Evolutionary conservation across 495 filamentous ascomycete species (phyloP).

Genomic region (Penicillium mononematosum): DNA sequence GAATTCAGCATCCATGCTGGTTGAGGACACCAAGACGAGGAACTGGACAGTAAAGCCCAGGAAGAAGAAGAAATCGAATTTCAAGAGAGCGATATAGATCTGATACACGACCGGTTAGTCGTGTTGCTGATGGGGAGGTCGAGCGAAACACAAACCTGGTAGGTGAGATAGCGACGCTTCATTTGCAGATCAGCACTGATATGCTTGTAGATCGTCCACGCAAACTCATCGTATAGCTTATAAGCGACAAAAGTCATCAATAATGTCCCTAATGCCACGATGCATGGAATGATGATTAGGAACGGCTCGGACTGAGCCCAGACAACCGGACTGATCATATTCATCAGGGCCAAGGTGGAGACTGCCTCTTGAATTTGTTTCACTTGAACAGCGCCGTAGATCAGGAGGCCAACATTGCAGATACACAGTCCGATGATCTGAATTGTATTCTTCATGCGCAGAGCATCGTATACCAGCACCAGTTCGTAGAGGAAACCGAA

Average conservation of each 20-base stretch:
- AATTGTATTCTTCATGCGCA: slow-evolving; percentile 96
- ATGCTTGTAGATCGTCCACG: slow-evolving; percentile 99
- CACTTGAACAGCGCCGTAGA: slow-evolving; percentile 90
- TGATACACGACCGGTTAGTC: slow-evolving; percentile 41
- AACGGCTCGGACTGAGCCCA: slow-evolving; percentile 71
- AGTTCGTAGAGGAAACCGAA: slow-evolving; percentile 94
- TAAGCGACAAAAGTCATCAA: slow-evolving; percentile 75
- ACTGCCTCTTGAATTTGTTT: slow-evolving; percentile 81
- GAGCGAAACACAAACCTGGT: slow-evolving; percentile 65
- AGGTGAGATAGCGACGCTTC: slow-evolving; percentile 93
- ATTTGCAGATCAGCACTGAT: slow-evolving; percentile 96
- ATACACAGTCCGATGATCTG: slow-evolving; percentile 93
- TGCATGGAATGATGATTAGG: slow-evolving; percentile 78
- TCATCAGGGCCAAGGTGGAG: slow-evolving; percentile 33
- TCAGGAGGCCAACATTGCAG: slow-evolving; percentile 84
- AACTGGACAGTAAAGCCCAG: slow-evolving; percentile 97
- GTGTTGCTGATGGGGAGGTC: not conserved
- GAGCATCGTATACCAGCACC: slow-evolving; percentile 84
- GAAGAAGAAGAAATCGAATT: slow-evolving; percentile 99
- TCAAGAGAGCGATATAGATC: slow-evolving; percentile 96
- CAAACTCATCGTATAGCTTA: slow-evolving; percentile 97
- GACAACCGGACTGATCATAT: slow-evolving; percentile 46
- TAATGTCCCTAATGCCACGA: slow-evolving; percentile 74
- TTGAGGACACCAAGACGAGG: slow-evolving; percentile 79
- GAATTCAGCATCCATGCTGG: slow-evolving; percentile 69